phyloP scores from a whole-genome alignment of 2,329 filamentous ascomycete genomes.

The Phaeosphaeria sp. region DNA sequence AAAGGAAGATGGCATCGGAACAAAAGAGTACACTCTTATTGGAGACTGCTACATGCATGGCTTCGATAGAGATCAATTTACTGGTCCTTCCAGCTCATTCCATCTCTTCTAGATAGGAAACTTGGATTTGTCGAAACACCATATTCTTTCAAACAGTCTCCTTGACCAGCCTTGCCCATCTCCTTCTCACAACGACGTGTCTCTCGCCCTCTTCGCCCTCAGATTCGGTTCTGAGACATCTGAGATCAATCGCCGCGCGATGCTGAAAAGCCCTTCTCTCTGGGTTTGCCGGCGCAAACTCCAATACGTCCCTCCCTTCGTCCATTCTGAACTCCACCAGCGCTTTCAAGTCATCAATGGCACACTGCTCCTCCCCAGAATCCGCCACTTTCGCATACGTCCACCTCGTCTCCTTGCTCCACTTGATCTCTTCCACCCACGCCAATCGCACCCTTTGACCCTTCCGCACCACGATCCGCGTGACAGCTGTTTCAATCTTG shows the following conservation, averaged over 20 bases:
- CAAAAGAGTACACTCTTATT: not conserved
- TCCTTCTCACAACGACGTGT: not conserved
- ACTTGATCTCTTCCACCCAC: not conserved
- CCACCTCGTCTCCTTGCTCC: not conserved
- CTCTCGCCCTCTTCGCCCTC: not conserved
- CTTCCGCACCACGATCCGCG: not conserved
- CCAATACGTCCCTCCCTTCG: not conserved
- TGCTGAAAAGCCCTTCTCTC: not conserved
- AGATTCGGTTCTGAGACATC: not conserved
- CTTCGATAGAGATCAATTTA: not conserved
- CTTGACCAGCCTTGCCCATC: not conserved
- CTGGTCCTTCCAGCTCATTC: not conserved
- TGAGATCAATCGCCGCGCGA: not conserved
- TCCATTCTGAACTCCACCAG: not conserved
- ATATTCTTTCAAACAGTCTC: not conserved
- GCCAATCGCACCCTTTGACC: not conserved
- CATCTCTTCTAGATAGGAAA: not conserved
- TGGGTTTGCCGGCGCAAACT: not conserved
- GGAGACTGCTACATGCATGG: slow-evolving; percentile 5
- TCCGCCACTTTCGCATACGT: not conserved
- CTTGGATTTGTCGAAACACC: too few relatives aligned
- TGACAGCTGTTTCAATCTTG: not conserved
- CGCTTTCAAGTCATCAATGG: not conserved
- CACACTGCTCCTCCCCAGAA: not conserved
- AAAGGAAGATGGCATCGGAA: not conserved